These are phyloP conservation scores for Amanita fuliginea DNA, from an alignment of 768 basidiomycete genomes.

Conservation along the genomic window DNA sequence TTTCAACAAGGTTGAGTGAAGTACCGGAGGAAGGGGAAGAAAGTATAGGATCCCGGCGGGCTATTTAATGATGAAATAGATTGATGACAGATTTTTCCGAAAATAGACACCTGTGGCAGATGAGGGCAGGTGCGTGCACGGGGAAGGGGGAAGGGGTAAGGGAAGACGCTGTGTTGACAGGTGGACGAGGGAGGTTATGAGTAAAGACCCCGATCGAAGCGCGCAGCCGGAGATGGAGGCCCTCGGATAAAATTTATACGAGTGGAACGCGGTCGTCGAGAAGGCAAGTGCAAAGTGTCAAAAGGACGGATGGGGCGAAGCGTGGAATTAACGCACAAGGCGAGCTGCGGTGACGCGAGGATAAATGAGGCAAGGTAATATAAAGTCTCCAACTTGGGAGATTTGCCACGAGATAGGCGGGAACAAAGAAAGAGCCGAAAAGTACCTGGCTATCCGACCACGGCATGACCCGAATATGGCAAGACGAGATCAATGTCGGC, in stretches of 20 bases:
- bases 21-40: background rate
- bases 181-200: background rate
- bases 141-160: background rate
- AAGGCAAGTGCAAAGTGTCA: background rate
- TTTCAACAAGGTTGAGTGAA: slow-evolving; percentile 3
- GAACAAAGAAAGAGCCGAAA: slow-evolving; percentile 7
- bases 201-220: slow-evolving; percentile 4
- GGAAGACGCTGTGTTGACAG: background rate
- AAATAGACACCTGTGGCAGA: slow-evolving; percentile 2
- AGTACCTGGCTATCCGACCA: background rate
- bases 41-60: background rate
- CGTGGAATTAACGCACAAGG: background rate
- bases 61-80: slow-evolving; percentile 4
- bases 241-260: slow-evolving; percentile 3
- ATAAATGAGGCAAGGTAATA: background rate
- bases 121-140: slow-evolving; percentile 1
- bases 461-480: background rate
- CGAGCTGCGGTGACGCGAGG: background rate
- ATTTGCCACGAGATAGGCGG: slow-evolving; percentile 1
- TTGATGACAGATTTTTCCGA: background rate
- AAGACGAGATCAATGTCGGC: background rate
- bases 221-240: background rate
- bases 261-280: background rate
- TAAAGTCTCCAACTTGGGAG: background rate
- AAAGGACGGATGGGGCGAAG: background rate